Evolutionary conservation across 192 early-diverging fungal species (phyloP), one percentile per base, ranked within the genome.

Genomic region (Umbelopsis ramanniana): DNA sequence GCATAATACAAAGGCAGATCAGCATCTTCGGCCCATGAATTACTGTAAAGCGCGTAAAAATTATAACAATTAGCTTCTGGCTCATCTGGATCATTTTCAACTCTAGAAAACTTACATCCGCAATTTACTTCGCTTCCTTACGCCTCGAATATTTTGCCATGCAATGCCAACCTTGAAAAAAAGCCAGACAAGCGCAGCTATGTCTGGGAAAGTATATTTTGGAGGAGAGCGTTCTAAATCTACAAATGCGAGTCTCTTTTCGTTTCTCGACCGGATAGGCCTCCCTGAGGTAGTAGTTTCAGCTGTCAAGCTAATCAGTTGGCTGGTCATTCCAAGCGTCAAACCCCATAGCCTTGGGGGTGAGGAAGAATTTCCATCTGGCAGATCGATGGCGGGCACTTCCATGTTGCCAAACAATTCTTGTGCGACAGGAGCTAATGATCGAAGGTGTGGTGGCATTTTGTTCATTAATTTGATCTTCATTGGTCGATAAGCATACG

Each of bases 291-390:
- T 37, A 46, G 40, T 37, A 46, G 40, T 37, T 19, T 63, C 57
- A 19, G 19, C 19, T 23, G 69, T 21, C 33, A 77, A 38, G 12
- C 70, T 19, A 9, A 78, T 53, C n/a, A 78, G 14, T 40, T 78
- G 72, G 7, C 29, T 37, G 12, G 77, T 78, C 68, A 78, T 78
- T 23, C 72, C 66, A 29, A 78, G 52, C 12, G 77, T 78, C 3
- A 78, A 21, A 17, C 77, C 77, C 77, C 77, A 78, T 38, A 78
- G 37, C 5, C 72, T 37, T 17, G 55, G 35, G 2, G 67, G 29
- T n/a, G 37, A 55, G 33, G 9, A 0, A n/a, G 46, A 29, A 21
- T 69, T 45, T 40, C 17, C 21, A 50, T 46, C 52, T 29, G 77
- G 72, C 26, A 78, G 57, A 46, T 68, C 66, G 21, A 78, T 53